Conservation (phyloP, 2,329 filamentous ascomycete genomes). For the Beauveria asiatica region DNA sequence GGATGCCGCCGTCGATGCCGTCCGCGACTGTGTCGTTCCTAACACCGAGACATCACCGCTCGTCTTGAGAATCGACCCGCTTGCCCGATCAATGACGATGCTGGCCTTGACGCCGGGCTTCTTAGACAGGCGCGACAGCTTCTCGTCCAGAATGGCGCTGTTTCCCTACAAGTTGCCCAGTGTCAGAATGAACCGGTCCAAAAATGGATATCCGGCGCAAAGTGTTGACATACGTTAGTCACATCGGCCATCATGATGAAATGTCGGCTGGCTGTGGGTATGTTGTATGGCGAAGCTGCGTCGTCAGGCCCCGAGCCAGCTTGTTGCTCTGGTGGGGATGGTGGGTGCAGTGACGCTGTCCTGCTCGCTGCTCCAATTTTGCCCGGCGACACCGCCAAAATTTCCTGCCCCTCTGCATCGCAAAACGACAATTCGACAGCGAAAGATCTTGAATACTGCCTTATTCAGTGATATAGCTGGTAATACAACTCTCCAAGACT, state of each 20-base stretch:
- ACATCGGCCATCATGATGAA: slow-evolving; percentile 18
- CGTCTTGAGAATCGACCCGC: slow-evolving; percentile 66
- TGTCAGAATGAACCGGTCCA: not conserved
- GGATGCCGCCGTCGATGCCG: slow-evolving; percentile 29
- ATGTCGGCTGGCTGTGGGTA: not conserved
- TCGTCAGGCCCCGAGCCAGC: not conserved
- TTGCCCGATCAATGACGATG: slow-evolving; percentile 63
- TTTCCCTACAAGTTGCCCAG: slow-evolving; percentile 34
- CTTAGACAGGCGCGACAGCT: slow-evolving; percentile 61
- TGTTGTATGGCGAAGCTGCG: not conserved
- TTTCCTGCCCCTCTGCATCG: slow-evolving; percentile 20
- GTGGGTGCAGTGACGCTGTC: slow-evolving; percentile 9
- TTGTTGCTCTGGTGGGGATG: slow-evolving; percentile 8
- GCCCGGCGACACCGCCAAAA: slow-evolving; percentile 38
- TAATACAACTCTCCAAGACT: not conserved
- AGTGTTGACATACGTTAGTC: slow-evolving; percentile 15
- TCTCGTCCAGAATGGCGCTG: slow-evolving; percentile 52
- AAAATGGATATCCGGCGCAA: not conserved
- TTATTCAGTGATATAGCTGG: not conserved
- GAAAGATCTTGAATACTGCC: not conserved
- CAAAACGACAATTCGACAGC: not conserved
- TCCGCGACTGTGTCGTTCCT: slow-evolving; percentile 28
- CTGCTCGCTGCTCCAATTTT: slow-evolving; percentile 24
- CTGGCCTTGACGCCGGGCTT: slow-evolving; percentile 75
- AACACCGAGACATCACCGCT: slow-evolving; percentile 59